Conservation (phyloP, 805 yeast genomes). For the Yamadazyma olivae region DNA sequence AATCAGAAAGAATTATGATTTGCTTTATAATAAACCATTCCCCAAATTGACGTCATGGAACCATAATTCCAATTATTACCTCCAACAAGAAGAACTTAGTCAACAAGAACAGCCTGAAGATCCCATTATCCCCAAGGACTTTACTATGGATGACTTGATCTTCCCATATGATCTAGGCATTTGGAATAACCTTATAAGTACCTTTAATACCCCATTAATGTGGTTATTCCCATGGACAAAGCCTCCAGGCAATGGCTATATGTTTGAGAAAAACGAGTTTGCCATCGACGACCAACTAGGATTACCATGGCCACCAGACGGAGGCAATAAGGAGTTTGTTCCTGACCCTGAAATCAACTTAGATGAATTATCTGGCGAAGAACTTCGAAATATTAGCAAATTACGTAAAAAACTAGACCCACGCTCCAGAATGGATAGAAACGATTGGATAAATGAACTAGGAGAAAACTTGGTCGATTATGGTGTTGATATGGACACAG, state of each 20-base stretch:
- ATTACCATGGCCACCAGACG: slow-evolving; percentile 94
- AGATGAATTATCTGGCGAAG: slow-evolving; percentile 10
- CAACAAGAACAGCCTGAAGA: slow-evolving; percentile 1
- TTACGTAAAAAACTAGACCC: slow-evolving; percentile 36
- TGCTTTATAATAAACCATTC: slow-evolving; percentile 37
- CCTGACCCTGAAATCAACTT: slow-evolving; percentile 16
- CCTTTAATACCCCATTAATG: slow-evolving; percentile 59
- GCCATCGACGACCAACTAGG: slow-evolving; percentile 55
- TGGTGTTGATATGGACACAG: slow-evolving; percentile 81
- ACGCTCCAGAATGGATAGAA: slow-evolving; percentile 33
- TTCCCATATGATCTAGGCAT: slow-evolving; percentile 84
- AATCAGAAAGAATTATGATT: slow-evolving; percentile 42
- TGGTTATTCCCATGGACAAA: slow-evolving; percentile 76
- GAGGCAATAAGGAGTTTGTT: slow-evolving; percentile 46
- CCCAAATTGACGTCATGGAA: slow-evolving; percentile 51
- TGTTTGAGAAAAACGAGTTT: slow-evolving; percentile 53
- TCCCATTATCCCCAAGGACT: slow-evolving; percentile 28
- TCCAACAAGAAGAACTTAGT: slow-evolving; percentile 6
- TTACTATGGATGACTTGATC: slow-evolving; percentile 60
- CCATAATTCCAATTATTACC: slow-evolving; percentile 15
- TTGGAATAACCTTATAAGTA: slow-evolving; percentile 46
- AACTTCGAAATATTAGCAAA: slow-evolving; percentile 16
- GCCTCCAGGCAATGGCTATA: slow-evolving; percentile 59
- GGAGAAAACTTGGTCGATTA: slow-evolving; percentile 86
- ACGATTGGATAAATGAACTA: slow-evolving; percentile 67